These are phyloP conservation scores for Phylloporus sp. DNA, from an alignment of 768 basidiomycete species.

Conservation along the genomic window DNA sequence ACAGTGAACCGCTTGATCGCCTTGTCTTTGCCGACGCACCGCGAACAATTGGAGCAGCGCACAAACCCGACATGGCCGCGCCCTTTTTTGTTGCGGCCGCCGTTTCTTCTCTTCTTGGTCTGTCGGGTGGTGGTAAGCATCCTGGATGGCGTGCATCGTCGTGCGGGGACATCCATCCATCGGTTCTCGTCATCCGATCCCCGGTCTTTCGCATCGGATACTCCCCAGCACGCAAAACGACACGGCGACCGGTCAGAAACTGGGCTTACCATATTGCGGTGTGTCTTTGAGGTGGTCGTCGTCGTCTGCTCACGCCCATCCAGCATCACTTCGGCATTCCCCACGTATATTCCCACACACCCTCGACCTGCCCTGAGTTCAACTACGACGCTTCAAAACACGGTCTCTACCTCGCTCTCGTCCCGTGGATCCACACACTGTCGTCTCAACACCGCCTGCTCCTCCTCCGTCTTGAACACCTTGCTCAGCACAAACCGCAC, in stretches of 20 bases:
- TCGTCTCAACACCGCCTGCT: constrained; percentile 42
- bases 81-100: constrained; percentile 98
- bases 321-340: constrained; percentile 15
- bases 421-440: constrained; percentile 20
- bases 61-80: constrained; percentile 94
- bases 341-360: constrained; percentile 25
- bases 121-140: constrained; percentile 29
- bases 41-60: constrained; percentile 99
- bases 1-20: constrained; percentile 99
- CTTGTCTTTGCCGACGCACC: constrained; percentile 98
- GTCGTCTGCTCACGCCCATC: background rate
- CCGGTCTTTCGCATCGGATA: background rate
- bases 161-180: background rate
- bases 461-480: constrained; percentile 55
- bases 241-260: background rate
- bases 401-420: constrained; percentile 18
- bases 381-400: constrained; percentile 14
- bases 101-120: constrained; percentile 99
- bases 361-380: constrained; percentile 28
- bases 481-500: constrained; percentile 58
- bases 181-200: background rate
- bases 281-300: constrained; percentile 18
- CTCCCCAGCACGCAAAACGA: background rate
- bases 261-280: constrained; percentile 30
- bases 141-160: constrained; percentile 11